Evolutionary conservation across 441 rosid genomes (phyloP), one percentile per base, ranked within the genome.

Genomic region (Gossypium lobatum): DNA sequence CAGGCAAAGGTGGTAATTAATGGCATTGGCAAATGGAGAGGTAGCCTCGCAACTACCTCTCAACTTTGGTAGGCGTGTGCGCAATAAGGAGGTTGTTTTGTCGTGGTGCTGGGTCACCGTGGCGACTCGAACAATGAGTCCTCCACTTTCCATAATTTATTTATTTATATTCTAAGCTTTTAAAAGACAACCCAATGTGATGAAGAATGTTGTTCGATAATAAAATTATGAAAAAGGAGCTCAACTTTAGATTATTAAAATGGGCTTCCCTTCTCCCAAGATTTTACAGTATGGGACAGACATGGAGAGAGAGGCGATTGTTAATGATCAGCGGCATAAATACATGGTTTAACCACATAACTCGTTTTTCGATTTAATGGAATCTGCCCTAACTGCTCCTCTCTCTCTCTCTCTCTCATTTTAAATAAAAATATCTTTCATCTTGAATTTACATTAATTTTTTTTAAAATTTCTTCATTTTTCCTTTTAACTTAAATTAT

Each of bases 181-280:
- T 55, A 4, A 17, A 16, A 73, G 59, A 46, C 31, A 66, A 73
- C 84, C 46, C 81, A 26, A 3, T 52, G 50, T 72, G 77, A 85
- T 65, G 86, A 83, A 83, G 83, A 81, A 79, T 79, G 85, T 79
- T 79, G 73, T 50, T 67, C 58, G 21, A 64, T 17, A 62, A 70
- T 69, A 64, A 77, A 70, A 18, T 65, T 59, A 14, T 60, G 10
- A 18, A 2, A 8, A 42, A 62, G 74, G 37, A 63, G 68, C 80
- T 65, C 55, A 60, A 64, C 66, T 61, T 34, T 42, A 37, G 14
- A 25, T 54, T 60, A 60, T 67, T 55, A 55, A 63, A 76, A 39
- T 21, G n/a, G 71, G 63, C 11, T 64, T 82, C 48, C 37, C 76
- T 73, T n/a, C 46, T 73, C 73, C 71, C 71, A 9, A 67, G 72